Evolutionary conservation across 257 asterid genomes (phyloP), one percentile per base, ranked within the genome.

Genomic region (Marsdenia floribunda): DNA sequence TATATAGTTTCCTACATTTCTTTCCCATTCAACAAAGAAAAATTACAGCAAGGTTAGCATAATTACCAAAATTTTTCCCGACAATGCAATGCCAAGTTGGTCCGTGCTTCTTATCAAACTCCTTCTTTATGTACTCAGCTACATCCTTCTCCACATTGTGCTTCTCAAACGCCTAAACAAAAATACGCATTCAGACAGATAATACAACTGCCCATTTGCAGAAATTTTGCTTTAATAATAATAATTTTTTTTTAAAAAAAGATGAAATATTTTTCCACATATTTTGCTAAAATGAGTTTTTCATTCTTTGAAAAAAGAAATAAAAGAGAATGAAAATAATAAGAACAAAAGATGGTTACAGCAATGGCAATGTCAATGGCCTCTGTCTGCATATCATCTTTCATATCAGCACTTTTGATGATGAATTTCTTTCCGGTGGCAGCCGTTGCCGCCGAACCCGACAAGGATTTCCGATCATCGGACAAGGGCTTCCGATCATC

Each of bases 11-110:
- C 14, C 21, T 21, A 44, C 5, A 16, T 70, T 26, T 26, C 59
- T 3, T 44, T 11, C 22, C 21, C 57, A 24, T 5, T 15, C 11
- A 68, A 59, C 26, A 7, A 38, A 47, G 37, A 19, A 5, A 49
- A 63, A 26, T n/a, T 9, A 21, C 7, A 49, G 38, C 2, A 55
- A 29, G 71, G 37, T 46, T 8, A 65, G 73, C 63, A 33, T 8
- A 59, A 63, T 63, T 90, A 94, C 99, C 99, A 76, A 92, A 94
- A 86, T 94, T 94, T 87, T 90, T 94, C 82, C 99, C 99, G 68
- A 92, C 99, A 79, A 94, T 94, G 85, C 99, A 94, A 82, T 94
- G 99, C 99, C 99, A 94, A 72, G 99, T 94, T 37, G 99, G 98
- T 61, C 98, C 98, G 71, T 92, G 83, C 80, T 89, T 93, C 82